Conservation (phyloP, 108 stramenopile species). For the Cylindrotheca closterium region DNA sequence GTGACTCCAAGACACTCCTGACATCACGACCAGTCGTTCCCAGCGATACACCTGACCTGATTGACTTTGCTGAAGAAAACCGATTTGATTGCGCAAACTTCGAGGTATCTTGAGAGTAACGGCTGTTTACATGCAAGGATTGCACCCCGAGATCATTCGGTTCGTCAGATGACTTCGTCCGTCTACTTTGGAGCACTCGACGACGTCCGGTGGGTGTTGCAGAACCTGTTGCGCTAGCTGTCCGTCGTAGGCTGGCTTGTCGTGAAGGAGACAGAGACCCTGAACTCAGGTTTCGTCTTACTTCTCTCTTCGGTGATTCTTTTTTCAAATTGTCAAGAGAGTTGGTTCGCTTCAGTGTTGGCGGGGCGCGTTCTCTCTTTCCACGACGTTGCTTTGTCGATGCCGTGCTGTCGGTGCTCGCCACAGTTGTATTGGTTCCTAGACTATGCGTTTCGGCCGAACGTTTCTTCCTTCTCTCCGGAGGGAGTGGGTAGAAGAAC, state of each 20-base stretch:
- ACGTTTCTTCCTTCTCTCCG: slow-evolving; percentile 29
- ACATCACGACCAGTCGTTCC: background rate
- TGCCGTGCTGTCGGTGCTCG: slow-evolving; percentile 15
- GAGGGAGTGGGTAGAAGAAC: slow-evolving; percentile 49
- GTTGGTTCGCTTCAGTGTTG: background rate
- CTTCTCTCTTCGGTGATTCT: background rate
- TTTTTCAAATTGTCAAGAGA: background rate
- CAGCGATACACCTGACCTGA: background rate
- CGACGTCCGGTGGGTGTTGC: no score
- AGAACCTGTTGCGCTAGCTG: no score
- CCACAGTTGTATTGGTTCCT: slow-evolving; percentile 15
- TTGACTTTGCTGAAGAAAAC: background rate
- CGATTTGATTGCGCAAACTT: no score
- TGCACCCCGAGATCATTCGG: no score
- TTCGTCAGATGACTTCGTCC: no score
- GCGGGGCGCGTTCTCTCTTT: slow-evolving; percentile 41
- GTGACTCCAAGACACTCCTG: slow-evolving; percentile 16
- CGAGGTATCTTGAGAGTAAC: no score
- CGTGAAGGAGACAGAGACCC: no score
- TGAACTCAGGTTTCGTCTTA: background rate
- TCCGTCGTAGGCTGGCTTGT: no score
- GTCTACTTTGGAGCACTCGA: no score
- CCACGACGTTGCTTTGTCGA: slow-evolving; percentile 47
- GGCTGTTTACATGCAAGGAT: no score
- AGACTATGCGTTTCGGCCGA: slow-evolving; percentile 8